These are phyloP conservation scores for Hymenoscyphus salicellus DNA, from an alignment of 2,329 filamentous ascomycete genomes.

Conservation along the genomic window DNA sequence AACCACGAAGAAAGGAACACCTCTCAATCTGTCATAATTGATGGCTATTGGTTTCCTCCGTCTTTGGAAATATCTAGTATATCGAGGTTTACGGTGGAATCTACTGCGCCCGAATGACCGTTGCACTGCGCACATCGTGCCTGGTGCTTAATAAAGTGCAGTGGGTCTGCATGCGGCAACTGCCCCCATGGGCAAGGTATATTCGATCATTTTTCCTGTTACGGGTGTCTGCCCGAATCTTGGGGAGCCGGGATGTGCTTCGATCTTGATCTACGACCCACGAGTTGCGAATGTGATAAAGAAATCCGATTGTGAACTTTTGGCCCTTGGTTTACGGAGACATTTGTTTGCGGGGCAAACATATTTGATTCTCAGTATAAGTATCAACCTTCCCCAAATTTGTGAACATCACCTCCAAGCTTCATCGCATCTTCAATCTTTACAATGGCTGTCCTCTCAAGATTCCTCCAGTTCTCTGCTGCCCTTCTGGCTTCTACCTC, in stretches of 20 bases:
- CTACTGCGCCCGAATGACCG: not conserved
- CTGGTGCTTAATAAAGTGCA: not conserved
- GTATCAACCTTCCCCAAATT: not conserved
- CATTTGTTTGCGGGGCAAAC: not conserved
- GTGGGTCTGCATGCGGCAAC: not conserved
- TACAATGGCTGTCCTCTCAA: conserved; percentile 6
- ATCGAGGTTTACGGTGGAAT: not conserved
- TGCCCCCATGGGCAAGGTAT: not conserved
- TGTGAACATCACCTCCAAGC: not conserved
- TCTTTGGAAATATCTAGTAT: not conserved
- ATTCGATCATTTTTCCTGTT: not conserved
- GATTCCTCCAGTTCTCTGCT: not conserved
- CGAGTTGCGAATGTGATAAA: not conserved
- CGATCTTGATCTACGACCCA: not conserved
- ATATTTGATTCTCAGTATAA: not conserved
- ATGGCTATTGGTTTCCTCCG: not conserved
- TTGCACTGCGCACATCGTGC: not conserved
- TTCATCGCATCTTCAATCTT: not conserved
- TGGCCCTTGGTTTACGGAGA: not conserved
- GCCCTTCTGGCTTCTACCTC: conserved; percentile 1
- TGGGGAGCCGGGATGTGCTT: not conserved
- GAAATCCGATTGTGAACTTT: not conserved
- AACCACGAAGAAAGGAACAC: too few relatives aligned
- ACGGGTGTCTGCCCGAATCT: not conserved
- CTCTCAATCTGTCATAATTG: too few relatives aligned